A percentile compares a stretch with the other conserved stretches of the same genome.
Conservation (phyloP, 2,329 filamentous ascomycete genomes). For the Xylaria sp. region DNA sequence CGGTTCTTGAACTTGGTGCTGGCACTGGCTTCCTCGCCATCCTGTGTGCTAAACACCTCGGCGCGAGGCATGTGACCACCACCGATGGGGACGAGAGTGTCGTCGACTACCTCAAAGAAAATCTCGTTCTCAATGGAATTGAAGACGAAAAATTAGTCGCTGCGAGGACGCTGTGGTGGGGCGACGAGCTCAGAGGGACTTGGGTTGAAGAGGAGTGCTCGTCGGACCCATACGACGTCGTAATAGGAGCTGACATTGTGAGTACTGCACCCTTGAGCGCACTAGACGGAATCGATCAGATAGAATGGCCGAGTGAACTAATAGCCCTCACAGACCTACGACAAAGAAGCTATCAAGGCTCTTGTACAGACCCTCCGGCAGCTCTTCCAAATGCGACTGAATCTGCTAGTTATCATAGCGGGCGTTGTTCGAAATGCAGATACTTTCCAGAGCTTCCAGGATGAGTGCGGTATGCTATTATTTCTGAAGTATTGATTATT, state of each 20-base stretch:
- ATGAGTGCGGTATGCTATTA: conserved; percentile 65
- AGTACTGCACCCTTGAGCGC: conserved; percentile 14
- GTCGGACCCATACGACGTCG: conserved; percentile 45
- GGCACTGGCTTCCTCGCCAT: conserved; percentile 75
- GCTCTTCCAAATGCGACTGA: conserved; percentile 64
- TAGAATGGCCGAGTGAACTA: not conserved
- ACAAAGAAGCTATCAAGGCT: conserved; percentile 66
- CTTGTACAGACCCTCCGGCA: conserved; percentile 65
- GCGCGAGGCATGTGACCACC: conserved; percentile 63
- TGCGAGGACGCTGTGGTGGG: conserved; percentile 53
- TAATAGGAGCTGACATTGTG: conserved; percentile 50
- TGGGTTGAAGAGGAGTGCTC: conserved; percentile 46
- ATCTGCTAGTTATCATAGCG: conserved; percentile 66
- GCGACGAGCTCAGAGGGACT: conserved; percentile 40
- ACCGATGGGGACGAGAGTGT: conserved; percentile 72
- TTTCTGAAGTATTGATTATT: not conserved
- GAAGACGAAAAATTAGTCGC: conserved; percentile 44
- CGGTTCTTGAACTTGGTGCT: conserved; percentile 72
- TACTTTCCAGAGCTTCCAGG: conserved; percentile 68
- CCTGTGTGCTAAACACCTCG: conserved; percentile 69
- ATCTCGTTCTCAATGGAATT: conserved; percentile 62
- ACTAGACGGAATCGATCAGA: too few relatives aligned
- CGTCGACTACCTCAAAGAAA: conserved; percentile 63
- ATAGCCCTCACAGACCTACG: conserved; percentile 64
- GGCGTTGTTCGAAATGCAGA: conserved; percentile 70